Base-by-base conservation (phyloP, 2,329 filamentous ascomycete genomes). In the Pyrenochaeta sp. region DNA sequence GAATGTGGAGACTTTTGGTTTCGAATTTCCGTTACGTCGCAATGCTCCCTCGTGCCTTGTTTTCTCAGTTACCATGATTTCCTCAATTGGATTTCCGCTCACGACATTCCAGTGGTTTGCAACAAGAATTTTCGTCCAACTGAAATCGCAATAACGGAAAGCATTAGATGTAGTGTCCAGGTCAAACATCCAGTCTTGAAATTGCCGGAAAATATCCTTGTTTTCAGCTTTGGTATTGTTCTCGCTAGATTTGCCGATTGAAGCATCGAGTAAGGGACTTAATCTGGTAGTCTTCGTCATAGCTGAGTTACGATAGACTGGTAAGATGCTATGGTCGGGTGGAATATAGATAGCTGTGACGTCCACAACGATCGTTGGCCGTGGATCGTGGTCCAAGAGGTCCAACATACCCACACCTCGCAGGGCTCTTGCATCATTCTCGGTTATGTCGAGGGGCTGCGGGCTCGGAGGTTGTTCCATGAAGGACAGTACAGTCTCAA, bases 271-370 rank as follows among this genome's bases (percentile, higher is more conserved):
- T 4, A 67, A 30, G n/a, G 41, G 18, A 21, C 49, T 54, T 21
- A 51, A 46, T 21, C 56, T 52, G n/a, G 51, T 30, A 7, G 49
- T 42, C n/a, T n/a, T n/a, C 4, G 53, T 40, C 23, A 71, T 49
- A n/a, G 68, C 68, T 17, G 53, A 21, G 41, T 71, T 72, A 43
- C 56, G 54, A 47, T 65, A 69, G 29, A 61, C 55, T 10, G 57
- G 46, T 17, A 40, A 27, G 15, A 36, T 23, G 21, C 21, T 39
- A 15, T 49, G 41, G 5, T 30, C 27, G 10, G 37, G 15, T 2
- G 40, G 15, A 2, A 42, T 12, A n/a, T 45, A 6, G 32, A 35
- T 32, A 31, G 45, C 29, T 15, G 51, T 46, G 4, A 49, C 36
- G 37, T 66, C 55, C 23, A 63, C 17, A 14, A 67, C 21, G 23